These are phyloP conservation scores for Syncephalis fuscata DNA, from an alignment of 371 early-diverging fungal genomes.

Conservation along the genomic window DNA sequence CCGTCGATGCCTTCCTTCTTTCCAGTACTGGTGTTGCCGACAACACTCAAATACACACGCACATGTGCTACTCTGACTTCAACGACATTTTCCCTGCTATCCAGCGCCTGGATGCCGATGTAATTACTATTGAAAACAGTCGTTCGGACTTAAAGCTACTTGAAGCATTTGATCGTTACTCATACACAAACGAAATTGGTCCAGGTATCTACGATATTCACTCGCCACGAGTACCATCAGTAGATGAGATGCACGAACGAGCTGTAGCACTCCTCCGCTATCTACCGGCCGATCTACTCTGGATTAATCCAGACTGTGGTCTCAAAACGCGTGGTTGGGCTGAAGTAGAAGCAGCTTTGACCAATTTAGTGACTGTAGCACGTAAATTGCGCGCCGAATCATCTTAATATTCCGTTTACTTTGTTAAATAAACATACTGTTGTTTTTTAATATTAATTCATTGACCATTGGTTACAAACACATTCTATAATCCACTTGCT, in stretches of 20 bases:
- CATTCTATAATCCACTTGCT: too few relatives aligned
- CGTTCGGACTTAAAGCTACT: constrained; percentile 91
- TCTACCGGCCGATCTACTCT: constrained; percentile 52
- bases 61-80: constrained; percentile 96
- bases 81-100: constrained; percentile 93
- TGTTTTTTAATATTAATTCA: too few relatives aligned
- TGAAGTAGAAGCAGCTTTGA: constrained; percentile 75
- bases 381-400: too few relatives aligned
- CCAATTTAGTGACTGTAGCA: constrained; percentile 76
- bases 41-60: constrained; percentile 91
- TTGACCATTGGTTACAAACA: too few relatives aligned
- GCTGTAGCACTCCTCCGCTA: constrained; percentile 50
- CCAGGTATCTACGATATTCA: constrained; percentile 96
- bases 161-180: constrained; percentile 61
- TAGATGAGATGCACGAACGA: constrained; percentile 73
- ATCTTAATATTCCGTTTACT: too few relatives aligned
- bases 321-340: constrained; percentile 90
- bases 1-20: constrained; percentile 85
- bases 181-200: constrained; percentile 82
- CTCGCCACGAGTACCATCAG: constrained; percentile 86
- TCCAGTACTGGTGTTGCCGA: constrained; percentile 74
- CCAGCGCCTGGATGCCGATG: constrained; percentile 82
- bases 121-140: constrained; percentile 92
- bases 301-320: constrained; percentile 98
- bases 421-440: too few relatives aligned